phyloP scores from a whole-genome alignment of 352 stramenopile genomes.

The Phytophthora kernoviae region DNA sequence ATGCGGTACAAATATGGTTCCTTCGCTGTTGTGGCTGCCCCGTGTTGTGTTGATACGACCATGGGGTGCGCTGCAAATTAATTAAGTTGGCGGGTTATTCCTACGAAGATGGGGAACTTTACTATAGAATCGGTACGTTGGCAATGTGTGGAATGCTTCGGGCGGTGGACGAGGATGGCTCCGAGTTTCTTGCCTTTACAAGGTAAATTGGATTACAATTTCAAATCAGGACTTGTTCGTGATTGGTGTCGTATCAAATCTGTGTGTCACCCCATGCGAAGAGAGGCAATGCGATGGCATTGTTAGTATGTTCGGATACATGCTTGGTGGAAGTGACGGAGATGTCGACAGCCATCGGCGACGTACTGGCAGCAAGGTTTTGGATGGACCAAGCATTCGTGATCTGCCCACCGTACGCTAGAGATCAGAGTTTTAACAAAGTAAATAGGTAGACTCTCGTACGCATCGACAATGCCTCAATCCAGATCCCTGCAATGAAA shows the following conservation, averaged over 20 bases:
- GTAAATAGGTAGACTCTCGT: too few species aligned
- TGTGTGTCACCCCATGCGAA: conserved; percentile 2
- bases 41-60: conserved; percentile 25
- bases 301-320: conserved; percentile 10
- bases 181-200: conserved; percentile 21
- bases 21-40: conserved; percentile 5
- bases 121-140: conserved; percentile 16
- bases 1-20: conserved; percentile 6
- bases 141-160: conserved; percentile 17
- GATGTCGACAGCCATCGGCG: neutral
- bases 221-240: conserved; percentile 14
- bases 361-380: conserved; percentile 8
- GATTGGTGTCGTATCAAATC: conserved; percentile 12
- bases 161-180: conserved; percentile 9
- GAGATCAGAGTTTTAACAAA: neutral
- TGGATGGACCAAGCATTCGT: conserved; percentile 1
- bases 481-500: too few species aligned
- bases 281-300: conserved; percentile 5
- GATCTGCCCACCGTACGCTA: neutral
- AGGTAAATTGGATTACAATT: conserved; percentile 16
- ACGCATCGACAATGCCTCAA: too few species aligned
- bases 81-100: conserved; percentile 19
- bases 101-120: conserved; percentile 13
- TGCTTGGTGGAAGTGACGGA: conserved; percentile 12
- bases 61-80: conserved; percentile 17